Conservation (phyloP, 305 asterid species). For the Plantago coronopus region DNA sequence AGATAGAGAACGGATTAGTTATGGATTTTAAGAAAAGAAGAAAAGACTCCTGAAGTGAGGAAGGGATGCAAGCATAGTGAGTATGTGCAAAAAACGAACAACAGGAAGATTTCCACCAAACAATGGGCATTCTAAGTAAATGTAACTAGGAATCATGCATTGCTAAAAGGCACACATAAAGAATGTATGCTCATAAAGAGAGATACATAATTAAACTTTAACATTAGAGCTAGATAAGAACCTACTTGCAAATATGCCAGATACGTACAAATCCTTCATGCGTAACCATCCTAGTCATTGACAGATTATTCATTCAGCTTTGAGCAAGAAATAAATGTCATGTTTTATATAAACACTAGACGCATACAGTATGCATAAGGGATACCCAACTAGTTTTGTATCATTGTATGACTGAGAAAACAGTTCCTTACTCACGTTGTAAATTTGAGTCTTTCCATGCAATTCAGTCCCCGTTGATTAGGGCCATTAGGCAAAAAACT, state of each 20-base stretch:
- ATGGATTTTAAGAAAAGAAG: no score
- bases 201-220: constrained; percentile 3
- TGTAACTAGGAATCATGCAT: constrained; percentile 13
- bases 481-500: not conserved
- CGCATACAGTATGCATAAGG: not conserved
- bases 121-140: constrained; percentile 12
- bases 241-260: constrained; percentile 85
- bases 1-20: no score
- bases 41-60: no score
- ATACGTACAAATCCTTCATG: constrained; percentile 70
- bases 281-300: constrained; percentile 46
- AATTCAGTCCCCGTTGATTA: not conserved
- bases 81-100: no score
- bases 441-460: not conserved
- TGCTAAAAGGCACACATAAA: constrained; percentile 10
- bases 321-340: not conserved
- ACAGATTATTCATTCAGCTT: constrained; percentile 22
- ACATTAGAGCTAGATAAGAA: constrained; percentile 22
- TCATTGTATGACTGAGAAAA: no score
- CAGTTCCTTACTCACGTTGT: not conserved
- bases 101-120: not conserved
- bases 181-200: constrained; percentile 9
- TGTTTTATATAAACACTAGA: not conserved
- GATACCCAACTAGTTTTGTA: not conserved
- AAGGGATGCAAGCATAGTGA: no score